Percentiles rank a stretch among this genome's conserved stretches.
These are phyloP conservation scores for Rhodotorula toruloides DNA, from an alignment of 768 basidiomycete species.

Conservation along the genomic window DNA sequence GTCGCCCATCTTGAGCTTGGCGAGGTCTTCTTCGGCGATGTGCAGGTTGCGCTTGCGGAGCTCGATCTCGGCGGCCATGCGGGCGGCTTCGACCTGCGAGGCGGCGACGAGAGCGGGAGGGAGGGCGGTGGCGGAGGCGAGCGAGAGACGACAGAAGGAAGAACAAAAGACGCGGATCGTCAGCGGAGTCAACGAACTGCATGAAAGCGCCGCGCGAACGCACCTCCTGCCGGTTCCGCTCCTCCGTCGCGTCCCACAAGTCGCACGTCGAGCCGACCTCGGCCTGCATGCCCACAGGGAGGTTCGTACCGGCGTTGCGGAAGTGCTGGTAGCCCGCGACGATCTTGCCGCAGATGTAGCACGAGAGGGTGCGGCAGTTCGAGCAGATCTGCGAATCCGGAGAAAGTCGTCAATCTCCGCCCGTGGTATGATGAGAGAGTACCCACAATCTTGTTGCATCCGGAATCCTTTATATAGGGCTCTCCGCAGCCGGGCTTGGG, in stretches of 20 bases:
- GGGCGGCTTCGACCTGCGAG: conserved; percentile 35
- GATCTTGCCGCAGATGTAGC: conserved; percentile 45
- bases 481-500: conserved; percentile 45
- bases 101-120: background rate
- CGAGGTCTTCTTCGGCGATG: conserved; percentile 33
- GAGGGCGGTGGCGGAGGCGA: background rate
- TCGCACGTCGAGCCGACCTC: conserved; percentile 3
- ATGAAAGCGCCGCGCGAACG: background rate
- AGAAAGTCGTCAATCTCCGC: no score
- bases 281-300: background rate
- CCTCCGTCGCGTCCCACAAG: conserved; percentile 33
- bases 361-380: conserved; percentile 44
- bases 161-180: background rate
- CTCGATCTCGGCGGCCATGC: conserved; percentile 22
- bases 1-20: conserved; percentile 21
- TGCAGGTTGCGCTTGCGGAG: conserved; percentile 21
- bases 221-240: conserved; percentile 21
- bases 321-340: conserved; percentile 3
- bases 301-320: background rate
- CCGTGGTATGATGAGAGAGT: no score
- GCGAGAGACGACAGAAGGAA: background rate
- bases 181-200: background rate
- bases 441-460: conserved; percentile 40
- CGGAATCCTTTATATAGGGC: conserved; percentile 45
- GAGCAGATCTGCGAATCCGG: no score